Evolutionary conservation across 78 protist genomes (phyloP).

Genomic region (Dictyostelium brefeldianum): DNA sequence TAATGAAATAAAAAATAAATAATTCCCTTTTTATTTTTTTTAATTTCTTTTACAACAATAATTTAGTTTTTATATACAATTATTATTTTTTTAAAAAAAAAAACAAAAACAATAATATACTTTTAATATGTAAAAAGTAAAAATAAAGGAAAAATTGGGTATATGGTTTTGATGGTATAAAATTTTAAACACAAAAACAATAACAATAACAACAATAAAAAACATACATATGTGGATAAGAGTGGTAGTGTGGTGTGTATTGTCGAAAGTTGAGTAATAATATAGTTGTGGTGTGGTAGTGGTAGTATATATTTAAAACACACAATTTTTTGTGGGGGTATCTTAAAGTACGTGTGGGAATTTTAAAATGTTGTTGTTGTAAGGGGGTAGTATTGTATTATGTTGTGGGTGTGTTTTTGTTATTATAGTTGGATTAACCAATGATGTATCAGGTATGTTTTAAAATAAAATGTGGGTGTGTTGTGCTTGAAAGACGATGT

Average conservation of each 20-base stretch:
- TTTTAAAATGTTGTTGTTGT: neutral
- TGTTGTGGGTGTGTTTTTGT: no score
- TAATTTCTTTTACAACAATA: conserved; percentile 4
- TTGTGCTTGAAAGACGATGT: neutral
- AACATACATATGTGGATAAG: neutral
- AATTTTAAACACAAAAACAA: neutral
- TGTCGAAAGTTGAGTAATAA: neutral
- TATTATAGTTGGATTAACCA: neutral
- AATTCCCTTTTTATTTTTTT: neutral
- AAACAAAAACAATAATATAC: neutral
- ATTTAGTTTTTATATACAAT: conserved; percentile 20
- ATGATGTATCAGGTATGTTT: conserved; percentile 6
- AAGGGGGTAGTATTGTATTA: neutral
- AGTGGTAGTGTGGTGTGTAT: neutral
- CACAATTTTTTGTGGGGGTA: neutral
- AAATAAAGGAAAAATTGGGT: neutral
- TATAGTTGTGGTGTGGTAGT: neutral
- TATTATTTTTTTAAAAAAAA: conserved; percentile 9
- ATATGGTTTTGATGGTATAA: conserved; percentile 8
- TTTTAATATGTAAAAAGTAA: neutral
- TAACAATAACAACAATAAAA: neutral
- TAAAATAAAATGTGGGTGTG: no score
- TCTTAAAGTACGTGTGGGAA: neutral
- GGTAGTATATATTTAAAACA: no score
- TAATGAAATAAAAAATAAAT: neutral